These are phyloP conservation scores for Pythium monospermum DNA, from an alignment of 352 stramenopile species.

Conservation along the genomic window DNA sequence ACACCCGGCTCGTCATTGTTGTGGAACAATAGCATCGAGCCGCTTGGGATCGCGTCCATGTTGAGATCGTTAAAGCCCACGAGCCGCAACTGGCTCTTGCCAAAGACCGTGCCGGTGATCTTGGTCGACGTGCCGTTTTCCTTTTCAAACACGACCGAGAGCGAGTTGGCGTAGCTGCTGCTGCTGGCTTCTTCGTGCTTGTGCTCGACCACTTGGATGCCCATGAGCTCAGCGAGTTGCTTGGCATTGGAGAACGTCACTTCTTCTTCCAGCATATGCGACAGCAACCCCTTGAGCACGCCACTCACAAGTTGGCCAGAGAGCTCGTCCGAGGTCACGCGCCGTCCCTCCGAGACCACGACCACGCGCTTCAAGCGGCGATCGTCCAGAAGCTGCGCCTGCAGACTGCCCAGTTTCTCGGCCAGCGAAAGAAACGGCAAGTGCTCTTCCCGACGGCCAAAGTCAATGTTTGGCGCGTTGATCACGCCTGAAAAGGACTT, in stretches of 20 bases:
- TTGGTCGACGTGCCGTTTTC: conserved; percentile 75
- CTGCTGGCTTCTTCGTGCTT: conserved; percentile 74
- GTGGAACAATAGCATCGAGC: conserved; percentile 91
- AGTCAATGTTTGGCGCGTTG: conserved; percentile 94
- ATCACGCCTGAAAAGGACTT: conserved; percentile 92
- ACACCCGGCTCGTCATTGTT: conserved; percentile 94
- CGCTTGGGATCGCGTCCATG: conserved; percentile 83
- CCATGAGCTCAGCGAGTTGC: conserved; percentile 82
- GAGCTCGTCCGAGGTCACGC: conserved; percentile 77
- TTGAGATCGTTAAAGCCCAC: conserved; percentile 85
- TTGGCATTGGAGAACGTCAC: conserved; percentile 89
- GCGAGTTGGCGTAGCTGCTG: conserved; percentile 85
- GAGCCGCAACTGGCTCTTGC: conserved; percentile 80
- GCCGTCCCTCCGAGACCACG: conserved; percentile 75
- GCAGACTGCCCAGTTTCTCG: conserved; percentile 89
- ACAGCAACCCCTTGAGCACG: conserved; percentile 89
- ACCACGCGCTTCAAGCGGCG: conserved; percentile 60
- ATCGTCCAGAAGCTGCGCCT: conserved; percentile 79
- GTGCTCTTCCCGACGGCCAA: conserved; percentile 69
- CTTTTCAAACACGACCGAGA: conserved; percentile 91
- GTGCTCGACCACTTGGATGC: conserved; percentile 87
- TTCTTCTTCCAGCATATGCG: conserved; percentile 88
- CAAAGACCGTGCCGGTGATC: conserved; percentile 89
- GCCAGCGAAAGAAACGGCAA: conserved; percentile 85
- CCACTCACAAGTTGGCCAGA: conserved; percentile 82